Percentiles rank a stretch among this genome's conserved stretches.
Evolutionary conservation across 805 yeast genomes (phyloP).

Genomic region (Sugiyamaella lignohabitans): DNA sequence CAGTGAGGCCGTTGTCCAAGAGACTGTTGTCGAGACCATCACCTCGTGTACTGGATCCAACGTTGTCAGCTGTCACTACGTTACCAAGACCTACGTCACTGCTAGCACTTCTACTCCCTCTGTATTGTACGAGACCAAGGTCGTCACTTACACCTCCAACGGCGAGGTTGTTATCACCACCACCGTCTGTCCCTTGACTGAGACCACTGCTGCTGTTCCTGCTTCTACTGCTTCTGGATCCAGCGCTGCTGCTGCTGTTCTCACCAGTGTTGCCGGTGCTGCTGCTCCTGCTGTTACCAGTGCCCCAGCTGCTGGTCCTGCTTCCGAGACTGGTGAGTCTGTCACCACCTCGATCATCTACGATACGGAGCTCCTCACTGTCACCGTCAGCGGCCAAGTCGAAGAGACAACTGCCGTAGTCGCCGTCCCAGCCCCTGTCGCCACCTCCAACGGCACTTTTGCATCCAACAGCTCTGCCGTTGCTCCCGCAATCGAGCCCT

Average conservation of each 20-base stretch:
- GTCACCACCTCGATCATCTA: neutral
- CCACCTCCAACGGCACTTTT: neutral
- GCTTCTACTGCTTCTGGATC: neutral
- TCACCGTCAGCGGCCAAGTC: neutral
- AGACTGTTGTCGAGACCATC: conserved; percentile 17
- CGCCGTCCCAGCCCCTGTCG: neutral
- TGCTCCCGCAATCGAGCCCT: neutral
- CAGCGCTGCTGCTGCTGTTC: conserved; percentile 2
- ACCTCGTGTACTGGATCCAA: conserved; percentile 29
- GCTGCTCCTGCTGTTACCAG: neutral
- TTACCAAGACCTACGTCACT: conserved; percentile 10
- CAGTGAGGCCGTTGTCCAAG: conserved; percentile 8
- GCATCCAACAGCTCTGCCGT: neutral
- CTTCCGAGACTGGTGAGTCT: neutral
- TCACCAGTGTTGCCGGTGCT: neutral
- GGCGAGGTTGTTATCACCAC: conserved; percentile 6
- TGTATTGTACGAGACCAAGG: neutral
- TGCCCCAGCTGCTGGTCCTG: conserved; percentile 2
- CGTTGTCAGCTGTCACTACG: conserved; percentile 18
- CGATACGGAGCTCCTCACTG: neutral
- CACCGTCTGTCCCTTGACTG: conserved; percentile 11
- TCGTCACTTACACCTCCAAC: conserved; percentile 7
- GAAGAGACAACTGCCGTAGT: conserved; percentile 1
- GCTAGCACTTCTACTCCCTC: neutral
- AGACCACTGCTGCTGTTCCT: neutral